Conservation (phyloP, 495 filamentous ascomycete genomes). For the Penicillium taxi region DNA sequence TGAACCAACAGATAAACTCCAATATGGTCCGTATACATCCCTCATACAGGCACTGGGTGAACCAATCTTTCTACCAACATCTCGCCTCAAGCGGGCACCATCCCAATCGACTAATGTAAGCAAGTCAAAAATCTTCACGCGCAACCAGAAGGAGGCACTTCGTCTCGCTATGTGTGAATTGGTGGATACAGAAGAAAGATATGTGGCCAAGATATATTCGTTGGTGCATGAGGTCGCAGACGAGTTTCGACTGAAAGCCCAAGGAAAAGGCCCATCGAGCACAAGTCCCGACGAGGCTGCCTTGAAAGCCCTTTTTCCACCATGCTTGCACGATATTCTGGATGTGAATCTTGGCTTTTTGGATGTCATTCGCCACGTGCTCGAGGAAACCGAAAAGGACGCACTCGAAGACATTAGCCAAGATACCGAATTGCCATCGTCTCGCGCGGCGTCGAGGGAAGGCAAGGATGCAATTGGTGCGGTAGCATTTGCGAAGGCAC, state of each 20-base stretch:
- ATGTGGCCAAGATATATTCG: constrained; percentile 76
- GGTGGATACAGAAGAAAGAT: constrained; percentile 88
- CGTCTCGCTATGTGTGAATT: constrained; percentile 86
- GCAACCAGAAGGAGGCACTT: constrained; percentile 73
- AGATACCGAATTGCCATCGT: constrained; percentile 40
- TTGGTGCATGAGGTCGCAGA: constrained; percentile 67
- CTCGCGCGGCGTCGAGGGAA: constrained; percentile 33
- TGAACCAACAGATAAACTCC: constrained; percentile 51
- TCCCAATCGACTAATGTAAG: constrained; percentile 76
- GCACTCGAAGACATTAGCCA: constrained; percentile 59
- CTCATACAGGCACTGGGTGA: constrained; percentile 73
- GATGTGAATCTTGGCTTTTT: constrained; percentile 73
- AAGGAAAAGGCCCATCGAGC: constrained; percentile 47
- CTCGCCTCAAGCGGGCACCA: constrained; percentile 76
- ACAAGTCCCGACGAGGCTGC: constrained; percentile 66
- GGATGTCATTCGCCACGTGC: constrained; percentile 59
- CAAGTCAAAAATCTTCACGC: constrained; percentile 61
- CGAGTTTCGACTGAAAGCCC: constrained; percentile 64
- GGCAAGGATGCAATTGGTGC: constrained; percentile 64
- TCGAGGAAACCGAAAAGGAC: constrained; percentile 77
- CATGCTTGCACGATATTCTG: constrained; percentile 66
- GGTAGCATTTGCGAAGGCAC: constrained; percentile 62
- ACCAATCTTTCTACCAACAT: constrained; percentile 77
- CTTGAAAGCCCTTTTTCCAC: constrained; percentile 70
- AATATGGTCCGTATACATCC: constrained; percentile 67